These are phyloP conservation scores for Scedosporium apiospermum DNA, from an alignment of 2,329 filamentous ascomycete species.

Conservation along the genomic window DNA sequence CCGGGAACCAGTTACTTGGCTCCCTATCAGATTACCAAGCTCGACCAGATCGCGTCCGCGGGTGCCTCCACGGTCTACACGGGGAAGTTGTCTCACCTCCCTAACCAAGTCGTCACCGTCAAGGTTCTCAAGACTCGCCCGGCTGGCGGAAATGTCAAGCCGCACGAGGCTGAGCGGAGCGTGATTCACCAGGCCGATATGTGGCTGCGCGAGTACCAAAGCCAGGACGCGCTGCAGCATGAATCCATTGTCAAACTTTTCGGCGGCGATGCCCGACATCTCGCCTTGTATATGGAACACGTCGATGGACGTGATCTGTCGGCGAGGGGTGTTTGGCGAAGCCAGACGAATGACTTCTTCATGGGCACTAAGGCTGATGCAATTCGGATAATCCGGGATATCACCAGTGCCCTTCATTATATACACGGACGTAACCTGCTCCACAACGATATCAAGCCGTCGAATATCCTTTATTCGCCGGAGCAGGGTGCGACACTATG, in stretches of 20 bases:
- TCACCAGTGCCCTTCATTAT: constrained; percentile 44
- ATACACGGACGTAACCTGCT: constrained; percentile 43
- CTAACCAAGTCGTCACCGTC: constrained; percentile 47
- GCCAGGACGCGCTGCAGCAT: constrained; percentile 30
- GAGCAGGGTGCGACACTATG: constrained; percentile 51
- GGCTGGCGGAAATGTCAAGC: constrained; percentile 29
- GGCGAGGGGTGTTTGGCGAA: constrained; percentile 39
- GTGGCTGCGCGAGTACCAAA: constrained; percentile 25
- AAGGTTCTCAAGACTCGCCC: constrained; percentile 49
- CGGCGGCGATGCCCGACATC: constrained; percentile 48
- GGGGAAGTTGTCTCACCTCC: constrained; percentile 40
- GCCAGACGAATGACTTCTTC: constrained; percentile 36
- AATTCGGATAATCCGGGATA: constrained; percentile 42
- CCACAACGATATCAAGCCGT: constrained; percentile 55
- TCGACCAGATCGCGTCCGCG: constrained; percentile 46
- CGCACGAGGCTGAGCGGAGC: constrained; percentile 41
- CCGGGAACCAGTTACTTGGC: constrained; percentile 41
- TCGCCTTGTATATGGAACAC: constrained; percentile 54
- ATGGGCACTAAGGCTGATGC: constrained; percentile 39
- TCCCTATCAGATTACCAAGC: constrained; percentile 44
- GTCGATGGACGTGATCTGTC: constrained; percentile 47
- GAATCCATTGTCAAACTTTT: constrained; percentile 49
- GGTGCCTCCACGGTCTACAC: constrained; percentile 47
- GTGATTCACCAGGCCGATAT: constrained; percentile 51
- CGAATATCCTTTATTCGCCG: constrained; percentile 50